These are phyloP conservation scores for Metroxylon sagu DNA, from an alignment of 176 grass and related monocot genomes.

Conservation along the genomic window DNA sequence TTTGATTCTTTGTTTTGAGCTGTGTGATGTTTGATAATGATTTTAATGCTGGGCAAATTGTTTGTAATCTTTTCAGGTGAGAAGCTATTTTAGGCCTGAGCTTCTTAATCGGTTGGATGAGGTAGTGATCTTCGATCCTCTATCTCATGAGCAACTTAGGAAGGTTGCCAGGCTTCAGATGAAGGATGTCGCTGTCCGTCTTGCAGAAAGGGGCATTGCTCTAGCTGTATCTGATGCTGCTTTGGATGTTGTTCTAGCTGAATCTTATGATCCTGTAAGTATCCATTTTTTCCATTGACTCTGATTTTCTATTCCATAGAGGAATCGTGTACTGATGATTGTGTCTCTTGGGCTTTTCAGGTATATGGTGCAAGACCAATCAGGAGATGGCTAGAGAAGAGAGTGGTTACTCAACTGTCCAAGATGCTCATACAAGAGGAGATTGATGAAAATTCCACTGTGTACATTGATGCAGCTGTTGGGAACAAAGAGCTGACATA, in stretches of 20 bases:
- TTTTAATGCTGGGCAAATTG: slow-evolving; percentile 1
- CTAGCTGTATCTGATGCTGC: slow-evolving; percentile 86
- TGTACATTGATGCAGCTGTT: slow-evolving; percentile 46
- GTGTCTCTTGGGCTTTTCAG: slow-evolving; percentile 6
- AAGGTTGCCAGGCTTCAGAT: slow-evolving; percentile 88
- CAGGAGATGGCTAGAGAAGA: slow-evolving; percentile 86
- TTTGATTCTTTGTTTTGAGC: background rate
- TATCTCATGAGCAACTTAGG: slow-evolving; percentile 80
- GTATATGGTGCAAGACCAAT: slow-evolving; percentile 71
- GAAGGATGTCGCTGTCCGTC: slow-evolving; percentile 86
- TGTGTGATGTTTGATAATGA: background rate
- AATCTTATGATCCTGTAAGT: slow-evolving; percentile 79
- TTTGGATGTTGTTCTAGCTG: slow-evolving; percentile 59
- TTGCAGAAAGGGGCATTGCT: slow-evolving; percentile 70
- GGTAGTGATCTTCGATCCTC: slow-evolving; percentile 78
- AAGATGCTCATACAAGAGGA: slow-evolving; percentile 88
- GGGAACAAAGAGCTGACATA: slow-evolving; percentile 54
- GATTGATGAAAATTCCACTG: slow-evolving; percentile 73
- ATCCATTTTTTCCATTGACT: background rate
- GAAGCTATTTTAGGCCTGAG: slow-evolving; percentile 88
- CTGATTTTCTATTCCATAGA: background rate
- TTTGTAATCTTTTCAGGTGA: slow-evolving; percentile 40
- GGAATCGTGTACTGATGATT: background rate
- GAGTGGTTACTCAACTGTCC: slow-evolving; percentile 66
- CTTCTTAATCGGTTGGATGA: slow-evolving; percentile 84